phyloP scores from a whole-genome alignment of 805 yeast genomes.

The Lipomyces starkeyi region DNA sequence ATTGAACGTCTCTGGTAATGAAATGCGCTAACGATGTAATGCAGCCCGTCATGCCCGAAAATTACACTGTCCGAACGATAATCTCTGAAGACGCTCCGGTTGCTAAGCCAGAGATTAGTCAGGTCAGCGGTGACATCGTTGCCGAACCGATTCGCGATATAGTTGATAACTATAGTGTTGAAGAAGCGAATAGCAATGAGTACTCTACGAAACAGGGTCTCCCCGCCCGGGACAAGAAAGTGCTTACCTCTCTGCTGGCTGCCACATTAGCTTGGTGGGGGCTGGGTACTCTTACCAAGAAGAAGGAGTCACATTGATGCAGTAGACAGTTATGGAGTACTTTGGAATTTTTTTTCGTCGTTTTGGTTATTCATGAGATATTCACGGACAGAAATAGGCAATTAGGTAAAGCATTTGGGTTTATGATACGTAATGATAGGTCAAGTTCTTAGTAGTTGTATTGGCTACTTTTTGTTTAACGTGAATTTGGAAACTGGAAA shows the following conservation, averaged over 20 bases:
- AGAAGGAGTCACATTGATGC: not conserved
- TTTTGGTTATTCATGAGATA: not conserved
- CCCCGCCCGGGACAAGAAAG: slow-evolving; percentile 44
- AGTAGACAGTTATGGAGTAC: not conserved
- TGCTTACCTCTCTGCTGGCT: slow-evolving; percentile 44
- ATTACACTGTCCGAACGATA: slow-evolving; percentile 23
- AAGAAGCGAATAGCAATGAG: slow-evolving; percentile 27
- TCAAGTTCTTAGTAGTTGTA: not conserved
- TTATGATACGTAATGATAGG: not conserved
- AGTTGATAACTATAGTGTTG: slow-evolving; percentile 30
- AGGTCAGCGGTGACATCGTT: slow-evolving; percentile 38
- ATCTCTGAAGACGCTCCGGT: slow-evolving; percentile 40
- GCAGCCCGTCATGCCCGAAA: slow-evolving; percentile 30
- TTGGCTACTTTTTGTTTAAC: not conserved
- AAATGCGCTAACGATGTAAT: slow-evolving; percentile 32
- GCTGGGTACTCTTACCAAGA: slow-evolving; percentile 38
- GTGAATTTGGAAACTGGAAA: not conserved
- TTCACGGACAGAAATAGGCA: not conserved
- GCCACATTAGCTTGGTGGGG: slow-evolving; percentile 49
- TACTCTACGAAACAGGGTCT: slow-evolving; percentile 29
- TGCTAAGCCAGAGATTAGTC: slow-evolving; percentile 31
- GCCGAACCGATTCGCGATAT: slow-evolving; percentile 43
- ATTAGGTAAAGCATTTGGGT: not conserved
- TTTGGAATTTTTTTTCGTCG: not conserved
- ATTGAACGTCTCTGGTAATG: not conserved